Conservation (phyloP, 208 protist species). For the Polymyxa betae region DNA sequence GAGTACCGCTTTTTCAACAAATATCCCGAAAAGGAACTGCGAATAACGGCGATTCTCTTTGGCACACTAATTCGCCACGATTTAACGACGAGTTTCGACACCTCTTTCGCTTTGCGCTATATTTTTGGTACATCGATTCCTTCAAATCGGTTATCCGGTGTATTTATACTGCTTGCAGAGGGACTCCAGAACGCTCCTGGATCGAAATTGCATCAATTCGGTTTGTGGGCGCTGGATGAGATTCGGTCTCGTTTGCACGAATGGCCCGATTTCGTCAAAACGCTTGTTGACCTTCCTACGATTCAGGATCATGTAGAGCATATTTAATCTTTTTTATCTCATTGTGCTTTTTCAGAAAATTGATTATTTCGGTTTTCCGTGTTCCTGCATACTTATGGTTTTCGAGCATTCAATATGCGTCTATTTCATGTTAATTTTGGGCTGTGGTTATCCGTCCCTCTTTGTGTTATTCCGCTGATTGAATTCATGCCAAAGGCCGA, state of each 20-base stretch:
- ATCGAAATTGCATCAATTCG: constrained; percentile 90
- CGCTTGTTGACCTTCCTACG: constrained; percentile 72
- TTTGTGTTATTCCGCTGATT: no score
- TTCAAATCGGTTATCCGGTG: background rate
- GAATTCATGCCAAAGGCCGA: no score
- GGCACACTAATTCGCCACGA: constrained; percentile 80
- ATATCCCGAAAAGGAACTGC: constrained; percentile 82
- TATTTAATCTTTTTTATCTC: background rate
- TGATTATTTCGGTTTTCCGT: no score
- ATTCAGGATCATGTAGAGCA: background rate
- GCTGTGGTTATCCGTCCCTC: no score
- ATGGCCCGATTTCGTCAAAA: constrained; percentile 86
- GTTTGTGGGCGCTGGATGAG: constrained; percentile 88
- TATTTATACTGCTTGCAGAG: background rate
- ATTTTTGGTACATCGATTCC: background rate
- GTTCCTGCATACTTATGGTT: no score
- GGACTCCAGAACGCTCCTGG: constrained; percentile 77
- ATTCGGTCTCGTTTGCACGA: constrained; percentile 89
- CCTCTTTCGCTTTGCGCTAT: background rate
- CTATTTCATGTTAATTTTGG: no score
- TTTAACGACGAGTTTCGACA: constrained; percentile 61
- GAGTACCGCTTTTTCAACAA: constrained; percentile 82
- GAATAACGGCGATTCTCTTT: constrained; percentile 80
- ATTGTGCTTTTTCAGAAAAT: no score
- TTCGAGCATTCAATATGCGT: no score